Evolutionary conservation across 73 alveolate genomes (phyloP).

Genomic region (Paramecium sexaurelia): DNA sequence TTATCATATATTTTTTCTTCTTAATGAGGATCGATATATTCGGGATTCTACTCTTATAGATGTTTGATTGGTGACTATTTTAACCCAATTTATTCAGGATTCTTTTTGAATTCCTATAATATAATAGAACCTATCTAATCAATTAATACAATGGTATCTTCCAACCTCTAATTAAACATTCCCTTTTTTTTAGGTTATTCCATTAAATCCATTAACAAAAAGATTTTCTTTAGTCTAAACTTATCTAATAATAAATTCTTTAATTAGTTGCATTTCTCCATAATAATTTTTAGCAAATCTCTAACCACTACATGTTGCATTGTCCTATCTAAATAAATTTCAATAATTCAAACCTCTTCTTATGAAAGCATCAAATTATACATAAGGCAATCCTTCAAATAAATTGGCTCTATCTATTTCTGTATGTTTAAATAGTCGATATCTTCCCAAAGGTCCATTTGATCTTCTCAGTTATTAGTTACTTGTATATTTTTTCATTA

Average conservation of each 20-base stretch:
- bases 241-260: conserved; percentile 6
- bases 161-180: conserved; percentile 19
- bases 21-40: neutral
- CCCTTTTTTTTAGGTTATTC: conserved; percentile 5
- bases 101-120: conserved; percentile 17
- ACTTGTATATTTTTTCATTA: conserved; percentile 8
- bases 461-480: conserved; percentile 15
- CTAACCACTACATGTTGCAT: conserved; percentile 41
- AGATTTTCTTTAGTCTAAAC: neutral
- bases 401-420: conserved; percentile 54
- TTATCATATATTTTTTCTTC: conserved; percentile 49
- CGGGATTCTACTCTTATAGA: neutral
- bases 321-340: neutral
- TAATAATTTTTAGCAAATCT: conserved; percentile 34
- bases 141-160: conserved; percentile 16
- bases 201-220: conserved; percentile 21
- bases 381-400: conserved; percentile 57
- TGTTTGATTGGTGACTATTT: neutral
- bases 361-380: conserved; percentile 39
- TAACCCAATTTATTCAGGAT: conserved; percentile 31
- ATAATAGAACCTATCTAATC: conserved; percentile 41
- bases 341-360: conserved; percentile 22
- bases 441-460: neutral
- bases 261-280: conserved; percentile 6
- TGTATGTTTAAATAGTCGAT: neutral